Base-by-base conservation (phyloP, 768 basidiomycete genomes). In the Amanita pallidorosea region DNA sequence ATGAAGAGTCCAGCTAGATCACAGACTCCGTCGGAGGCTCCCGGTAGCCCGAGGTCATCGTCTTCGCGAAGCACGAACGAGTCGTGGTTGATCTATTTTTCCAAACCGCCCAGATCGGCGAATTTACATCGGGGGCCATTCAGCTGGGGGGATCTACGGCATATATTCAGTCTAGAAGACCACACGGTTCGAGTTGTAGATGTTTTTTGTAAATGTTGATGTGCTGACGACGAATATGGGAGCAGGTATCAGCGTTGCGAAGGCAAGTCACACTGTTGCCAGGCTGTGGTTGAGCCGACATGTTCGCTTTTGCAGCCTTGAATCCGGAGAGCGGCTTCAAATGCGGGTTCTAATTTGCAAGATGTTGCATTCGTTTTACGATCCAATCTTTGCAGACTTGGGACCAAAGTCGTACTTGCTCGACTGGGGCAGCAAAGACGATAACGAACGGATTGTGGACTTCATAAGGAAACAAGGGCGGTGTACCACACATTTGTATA, bases 381-480 rank as follows among this genome's bases (percentile, higher is more conserved):
- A 79, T 52, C 82, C 82, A 0, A 64, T 81, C 29, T 65, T 77
- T 22, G 65, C 81, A 36, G 81, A 83, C 46, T 70, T 65, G 1
- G 63, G 68, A 7, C 57, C 57, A 3, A 61, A 57, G 56, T 70
- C 75, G 5, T 71, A 75, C 54, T 53, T 81, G 22, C 65, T 83
- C 37, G 78, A 80, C 54, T 83, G 80, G 79, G 73, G 75, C 17
- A 60, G 60, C 4, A 51, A 52, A 7, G 46, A 56, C 13, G 65
- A 60, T 25, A 75, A 74, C 38, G 57, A 61, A 34, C 58, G 53
- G 1, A 60, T 72, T 2, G 51, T 55, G 25, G 47, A 55, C 1
- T 74, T 74, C 40, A 68, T 76, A 52, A 0, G 53, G 43, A 9
- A 52, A 58, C 55, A 53, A 54, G 4, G 29, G 45, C 55, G 0